These are phyloP conservation scores for Trifolium dubium DNA, from an alignment of 306 rosid genomes.

Conservation along the genomic window DNA sequence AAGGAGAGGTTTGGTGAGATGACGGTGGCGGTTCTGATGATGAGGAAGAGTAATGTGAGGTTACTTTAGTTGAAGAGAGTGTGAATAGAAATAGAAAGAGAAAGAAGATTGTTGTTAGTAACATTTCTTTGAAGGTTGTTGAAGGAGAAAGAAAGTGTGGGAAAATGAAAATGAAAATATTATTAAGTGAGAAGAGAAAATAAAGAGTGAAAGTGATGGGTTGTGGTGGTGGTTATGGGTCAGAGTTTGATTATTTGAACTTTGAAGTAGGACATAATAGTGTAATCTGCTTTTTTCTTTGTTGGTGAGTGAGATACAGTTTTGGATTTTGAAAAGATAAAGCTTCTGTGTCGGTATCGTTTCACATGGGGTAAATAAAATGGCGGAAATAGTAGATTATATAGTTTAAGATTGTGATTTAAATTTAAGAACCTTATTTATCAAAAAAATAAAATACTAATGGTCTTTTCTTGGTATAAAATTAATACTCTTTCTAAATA, in stretches of 20 bases:
- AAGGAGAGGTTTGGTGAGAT: conserved; percentile 20
- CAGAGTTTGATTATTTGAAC: conserved; percentile 15
- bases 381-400: neutral
- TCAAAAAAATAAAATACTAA: too few relatives aligned
- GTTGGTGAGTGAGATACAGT: neutral
- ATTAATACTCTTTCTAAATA: too few relatives aligned
- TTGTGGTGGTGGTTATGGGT: neutral
- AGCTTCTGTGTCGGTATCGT: conserved; percentile 19
- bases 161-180: neutral
- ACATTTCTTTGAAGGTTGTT: conserved; percentile 40
- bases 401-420: neutral
- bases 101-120: conserved; percentile 31
- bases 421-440: too few relatives aligned
- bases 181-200: neutral
- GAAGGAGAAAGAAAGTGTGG: neutral
- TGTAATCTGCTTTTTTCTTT: conserved; percentile 1
- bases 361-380: conserved; percentile 23
- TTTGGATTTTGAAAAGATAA: conserved; percentile 13
- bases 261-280: conserved; percentile 18
- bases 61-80: conserved; percentile 39
- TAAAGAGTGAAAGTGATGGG: neutral
- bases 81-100: too few relatives aligned
- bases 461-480: too few relatives aligned
- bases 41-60: conserved; percentile 59
- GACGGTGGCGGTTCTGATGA: conserved; percentile 1